Base-by-base conservation (phyloP, 2,329 filamentous ascomycete species). In the Trichoderma sp. region DNA sequence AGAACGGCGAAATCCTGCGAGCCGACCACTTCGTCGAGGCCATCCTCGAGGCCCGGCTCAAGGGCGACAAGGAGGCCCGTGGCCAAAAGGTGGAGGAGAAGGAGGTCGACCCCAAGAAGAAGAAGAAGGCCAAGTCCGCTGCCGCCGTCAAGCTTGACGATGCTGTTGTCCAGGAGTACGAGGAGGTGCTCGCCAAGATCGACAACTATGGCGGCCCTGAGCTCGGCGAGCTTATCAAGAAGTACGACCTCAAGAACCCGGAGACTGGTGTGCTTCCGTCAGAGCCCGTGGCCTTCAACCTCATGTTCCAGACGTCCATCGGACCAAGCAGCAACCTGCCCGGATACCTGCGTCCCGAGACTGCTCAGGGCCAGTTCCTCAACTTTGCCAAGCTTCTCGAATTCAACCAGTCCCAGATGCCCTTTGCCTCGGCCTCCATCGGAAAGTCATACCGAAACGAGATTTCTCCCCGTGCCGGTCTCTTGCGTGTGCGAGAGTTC, bases 371-470 rank as follows among this genome's bases (percentile, higher is more conserved):
- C 75, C 96, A 99, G 84, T 99, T 99, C 84, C 86, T 98, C 75
- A 98, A 97, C 84, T 99, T 99, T 82, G 90, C 92, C 77, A 98
- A 98, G 86, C 90, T 99, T 61, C 91, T 98, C 72, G 95, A 98
- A 76, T 98, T 95, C 86, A 98, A 98, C 86, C 93, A 97, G 83
- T 90, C 94, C 78, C 87, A 91, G 77, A 97, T 99, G 93, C 96
- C 96, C 30, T 98, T 99, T 80, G 96, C 96, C 15, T 98, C 95
- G 64, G 96, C 96, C 61, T 97, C 93, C 51, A 97, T 99, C 80
- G 96, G 96, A 83, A 97, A 97, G 84, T 98, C 95, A 2, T 98
- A 97, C 88, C 91, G 96, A 78, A 99, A 99, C 81, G 96, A 99
- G 81, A 98, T 99, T 77, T 98, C 96, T 0, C 96, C 96, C 11